Evolutionary conservation across 768 basidiomycete species (phyloP).

Genomic region (Nevesoporus exiguus): DNA sequence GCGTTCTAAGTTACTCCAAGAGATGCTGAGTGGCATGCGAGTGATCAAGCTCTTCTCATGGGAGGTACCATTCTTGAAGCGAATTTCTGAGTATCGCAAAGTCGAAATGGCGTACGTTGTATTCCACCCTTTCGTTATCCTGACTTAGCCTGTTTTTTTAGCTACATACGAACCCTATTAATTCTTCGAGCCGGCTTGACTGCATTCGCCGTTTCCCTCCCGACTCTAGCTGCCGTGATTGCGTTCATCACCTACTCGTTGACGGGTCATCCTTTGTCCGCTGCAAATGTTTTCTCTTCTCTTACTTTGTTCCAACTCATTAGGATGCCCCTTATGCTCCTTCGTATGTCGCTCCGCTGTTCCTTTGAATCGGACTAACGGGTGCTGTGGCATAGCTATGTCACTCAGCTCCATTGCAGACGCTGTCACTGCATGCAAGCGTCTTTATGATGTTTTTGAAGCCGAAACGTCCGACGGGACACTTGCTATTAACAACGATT

Average conservation of each 20-base stretch:
- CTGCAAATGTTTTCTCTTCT: constrained; percentile 79
- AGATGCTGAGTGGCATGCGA: constrained; percentile 85
- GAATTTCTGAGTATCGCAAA: constrained; percentile 64
- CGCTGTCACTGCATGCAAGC: constrained; percentile 73
- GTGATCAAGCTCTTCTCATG: constrained; percentile 92
- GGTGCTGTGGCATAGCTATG: constrained; percentile 41
- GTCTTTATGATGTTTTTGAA: constrained; percentile 78
- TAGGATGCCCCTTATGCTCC: constrained; percentile 76
- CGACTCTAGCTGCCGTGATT: constrained; percentile 73
- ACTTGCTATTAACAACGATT: constrained; percentile 47
- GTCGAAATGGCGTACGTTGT: constrained; percentile 60
- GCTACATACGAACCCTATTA: constrained; percentile 64
- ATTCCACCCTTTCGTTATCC: not conserved
- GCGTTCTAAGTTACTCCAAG: constrained; percentile 84
- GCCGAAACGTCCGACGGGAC: constrained; percentile 71
- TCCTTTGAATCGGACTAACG: constrained; percentile 6
- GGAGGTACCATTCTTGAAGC: constrained; percentile 77
- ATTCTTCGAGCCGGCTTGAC: constrained; percentile 64
- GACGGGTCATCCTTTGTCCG: constrained; percentile 62
- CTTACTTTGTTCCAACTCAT: constrained; percentile 83
- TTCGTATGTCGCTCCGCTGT: constrained; percentile 34
- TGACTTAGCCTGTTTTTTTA: constrained; percentile 20
- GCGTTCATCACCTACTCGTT: constrained; percentile 75
- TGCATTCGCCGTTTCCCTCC: constrained; percentile 68
- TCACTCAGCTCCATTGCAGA: constrained; percentile 80